phyloP scores from a whole-genome alignment of 2,329 filamentous ascomycete genomes.

The Penicillium sp. region DNA sequence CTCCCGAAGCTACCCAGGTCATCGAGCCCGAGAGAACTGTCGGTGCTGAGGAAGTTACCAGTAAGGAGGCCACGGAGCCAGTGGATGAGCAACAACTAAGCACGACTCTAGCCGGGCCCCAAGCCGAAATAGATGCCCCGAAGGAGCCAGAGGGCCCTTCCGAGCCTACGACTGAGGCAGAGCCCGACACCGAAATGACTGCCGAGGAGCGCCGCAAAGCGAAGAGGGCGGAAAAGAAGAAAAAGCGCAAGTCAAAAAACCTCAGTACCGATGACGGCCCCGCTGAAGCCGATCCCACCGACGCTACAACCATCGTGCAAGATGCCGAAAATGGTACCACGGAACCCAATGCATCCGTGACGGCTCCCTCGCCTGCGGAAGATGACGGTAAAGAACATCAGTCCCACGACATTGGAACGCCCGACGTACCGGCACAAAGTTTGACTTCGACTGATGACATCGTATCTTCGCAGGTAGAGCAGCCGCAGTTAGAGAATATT shows the following conservation, averaged over 20 bases:
- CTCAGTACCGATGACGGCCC: conserved; percentile 17
- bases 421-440: conserved; percentile 38
- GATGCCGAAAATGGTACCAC: conserved; percentile 18
- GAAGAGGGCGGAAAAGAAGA: conserved; percentile 48
- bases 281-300: not conserved
- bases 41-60: conserved; percentile 10
- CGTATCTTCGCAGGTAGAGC: conserved; percentile 47
- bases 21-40: not conserved
- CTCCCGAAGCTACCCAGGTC: not conserved
- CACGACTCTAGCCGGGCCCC: not conserved
- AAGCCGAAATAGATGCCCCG: not conserved
- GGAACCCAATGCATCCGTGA: conserved; percentile 25
- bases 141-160: conserved; percentile 4
- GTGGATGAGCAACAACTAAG: not conserved
- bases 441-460: conserved; percentile 47
- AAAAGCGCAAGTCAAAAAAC: conserved; percentile 36
- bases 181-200: conserved; percentile 32
- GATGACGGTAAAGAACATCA: conserved; percentile 49
- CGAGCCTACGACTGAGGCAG: conserved; percentile 13
- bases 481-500: conserved; percentile 33
- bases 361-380: conserved; percentile 37
- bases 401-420: conserved; percentile 42
- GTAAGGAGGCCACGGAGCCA: not conserved
- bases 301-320: conserved; percentile 11
- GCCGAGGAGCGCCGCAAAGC: conserved; percentile 47